Base-by-base conservation (phyloP, 495 filamentous ascomycete species). In the Talaromyces nanjingensis region DNA sequence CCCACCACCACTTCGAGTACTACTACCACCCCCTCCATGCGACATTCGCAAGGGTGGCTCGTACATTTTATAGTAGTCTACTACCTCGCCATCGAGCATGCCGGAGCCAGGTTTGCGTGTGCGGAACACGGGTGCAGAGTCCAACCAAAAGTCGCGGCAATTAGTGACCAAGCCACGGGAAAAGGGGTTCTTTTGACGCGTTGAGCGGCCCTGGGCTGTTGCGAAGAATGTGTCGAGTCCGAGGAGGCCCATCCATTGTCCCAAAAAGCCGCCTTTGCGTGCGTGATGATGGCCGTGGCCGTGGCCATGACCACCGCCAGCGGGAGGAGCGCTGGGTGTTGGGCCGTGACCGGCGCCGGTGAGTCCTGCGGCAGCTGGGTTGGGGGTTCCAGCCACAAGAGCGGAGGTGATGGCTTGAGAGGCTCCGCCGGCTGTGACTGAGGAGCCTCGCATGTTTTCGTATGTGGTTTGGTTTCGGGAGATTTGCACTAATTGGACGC, bases 141-240 rank as follows among this genome's bases (percentile, higher is more conserved):
- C 94, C 68, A 90, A 91, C 91, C 91, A 98, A 74, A 98, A 98
- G 74, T 98, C 94, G 63, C 86, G 91, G 70, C 93, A 98, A 67
- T 98, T 98, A 34, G 86, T 86, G 29, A 93, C 65, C 16, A 91
- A 72, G 18, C 96, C 94, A 39, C 84, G 83, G 33, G 89, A 93
- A 73, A 91, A 98, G 0, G 91, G 92, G 68, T 98, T 98, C 33
- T 79, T 77, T 62, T 85, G 83, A 27, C 77, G 79, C 20, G 71
- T 70, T 16, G 74, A 69, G 53, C 81, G 77, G 24, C 86, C 79
- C 8, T 86, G 82, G 2, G 92, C 93, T 6, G 89, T 89, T 65
- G 91, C 89, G 66, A 97, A 87, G 66, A 98, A 97, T 0, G 91
- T 89, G 69, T 98, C 96, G 12, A 98, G 81, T 2, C 94, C 94